Conservation (phyloP, 495 filamentous ascomycete genomes). For the Daldinia concentrica region DNA sequence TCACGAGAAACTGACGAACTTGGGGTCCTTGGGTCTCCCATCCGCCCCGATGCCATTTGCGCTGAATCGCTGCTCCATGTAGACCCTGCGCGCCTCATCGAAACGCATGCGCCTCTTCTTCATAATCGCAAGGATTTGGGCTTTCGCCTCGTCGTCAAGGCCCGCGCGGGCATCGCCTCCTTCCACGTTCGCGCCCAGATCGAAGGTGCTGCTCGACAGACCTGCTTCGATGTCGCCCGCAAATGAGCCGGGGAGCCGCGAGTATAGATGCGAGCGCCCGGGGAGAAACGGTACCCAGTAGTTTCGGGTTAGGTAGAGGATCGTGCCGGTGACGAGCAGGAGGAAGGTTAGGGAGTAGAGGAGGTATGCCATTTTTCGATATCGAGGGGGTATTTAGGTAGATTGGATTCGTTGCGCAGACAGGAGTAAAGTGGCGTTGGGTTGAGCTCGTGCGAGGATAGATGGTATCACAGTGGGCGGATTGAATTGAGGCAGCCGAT, state of each 20-base stretch:
- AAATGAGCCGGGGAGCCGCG: conserved; percentile 78
- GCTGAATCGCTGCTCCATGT: conserved; percentile 82
- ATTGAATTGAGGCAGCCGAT: conserved; percentile 19
- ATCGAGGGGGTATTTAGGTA: too few species aligned
- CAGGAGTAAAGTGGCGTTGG: not conserved
- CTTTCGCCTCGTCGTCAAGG: conserved; percentile 79
- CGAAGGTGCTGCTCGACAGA: conserved; percentile 81
- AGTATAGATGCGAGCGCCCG: conserved; percentile 71
- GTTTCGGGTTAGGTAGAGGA: conserved; percentile 79
- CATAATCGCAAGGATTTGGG: conserved; percentile 88
- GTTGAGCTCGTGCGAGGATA: not conserved
- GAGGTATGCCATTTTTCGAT: conserved; percentile 70
- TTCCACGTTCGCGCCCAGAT: conserved; percentile 79
- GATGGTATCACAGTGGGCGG: not conserved
- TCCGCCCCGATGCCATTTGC: conserved; percentile 89
- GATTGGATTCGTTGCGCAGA: conserved; percentile 2
- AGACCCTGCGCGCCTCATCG: conserved; percentile 88
- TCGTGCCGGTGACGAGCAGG: conserved; percentile 66
- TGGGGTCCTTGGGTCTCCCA: conserved; percentile 88
- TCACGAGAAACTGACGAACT: conserved; percentile 91
- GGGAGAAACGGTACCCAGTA: conserved; percentile 75
- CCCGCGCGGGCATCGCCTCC: conserved; percentile 79
- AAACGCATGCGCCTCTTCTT: conserved; percentile 76
- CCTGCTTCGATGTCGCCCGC: conserved; percentile 84
- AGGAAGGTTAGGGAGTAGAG: conserved; percentile 77